Evolutionary conservation across 2,329 filamentous ascomycete species (phyloP), one percentile per base, ranked within the genome.

Genomic region (Colletotrichum lindemuthianum): DNA sequence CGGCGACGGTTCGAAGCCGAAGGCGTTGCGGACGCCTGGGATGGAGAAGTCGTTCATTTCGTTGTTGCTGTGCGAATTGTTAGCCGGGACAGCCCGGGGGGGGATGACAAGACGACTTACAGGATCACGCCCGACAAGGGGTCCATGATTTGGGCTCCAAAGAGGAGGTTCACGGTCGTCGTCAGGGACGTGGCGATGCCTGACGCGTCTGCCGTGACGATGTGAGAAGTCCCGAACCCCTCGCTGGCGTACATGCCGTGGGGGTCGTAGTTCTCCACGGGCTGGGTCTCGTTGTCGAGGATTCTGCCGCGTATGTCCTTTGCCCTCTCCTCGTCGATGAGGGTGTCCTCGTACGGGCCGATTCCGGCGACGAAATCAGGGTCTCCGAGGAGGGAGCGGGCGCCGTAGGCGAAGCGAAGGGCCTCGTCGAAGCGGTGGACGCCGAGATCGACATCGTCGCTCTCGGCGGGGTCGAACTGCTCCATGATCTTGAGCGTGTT

Each of bases 351-450:
- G 69, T 91, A 90, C 8, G 79, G 75, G 8, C 82, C 78, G 54
- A 95, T 80, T 36, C 86, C 86, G 1, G 82, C 69, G 4, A 96
- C 86, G 73, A 90, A 97, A 1, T 79, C 81, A 0, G 95, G 96
- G 74, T 98, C 96, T 5, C 93, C 95, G 0, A 98, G 85, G 34
- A 89, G 84, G n/a, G 88, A 84, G 61, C 93, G 88, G 70, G 90
- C 81, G 4, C 90, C 93, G 74, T 97, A 98, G 3, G 88, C 93
- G 75, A 97, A 98, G 24, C 93, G 87, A 80, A 97, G 92, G 11
- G 93, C 91, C 81, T 98, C 96, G 72, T 93, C 88, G 68, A 97
- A 85, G 12, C 92, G 87, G 77, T 98, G 96, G 1, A 90, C 90
- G 41, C 89, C 92, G 0, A 96, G 79, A 69, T 92, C 89, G 16